A percentile compares a stretch with the other conserved stretches of the same genome.
Evolutionary conservation across 2,329 filamentous ascomycete genomes (phyloP).

Genomic region (Grosmannia huntii): DNA sequence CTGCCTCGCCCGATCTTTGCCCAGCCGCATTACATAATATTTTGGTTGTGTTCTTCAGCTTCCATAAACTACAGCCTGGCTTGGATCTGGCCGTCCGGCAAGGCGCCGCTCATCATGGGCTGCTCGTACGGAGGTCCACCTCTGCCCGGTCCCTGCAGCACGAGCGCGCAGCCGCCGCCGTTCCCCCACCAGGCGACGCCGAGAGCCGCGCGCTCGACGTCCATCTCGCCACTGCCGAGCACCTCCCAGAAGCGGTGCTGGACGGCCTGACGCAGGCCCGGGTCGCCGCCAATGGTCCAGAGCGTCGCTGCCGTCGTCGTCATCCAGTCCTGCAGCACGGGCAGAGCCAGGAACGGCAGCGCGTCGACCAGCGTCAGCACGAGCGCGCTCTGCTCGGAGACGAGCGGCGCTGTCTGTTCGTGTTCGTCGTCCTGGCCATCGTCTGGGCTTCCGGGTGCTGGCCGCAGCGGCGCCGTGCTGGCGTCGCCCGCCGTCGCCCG

Average conservation of each 20-base stretch:
- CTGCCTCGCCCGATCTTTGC: neutral
- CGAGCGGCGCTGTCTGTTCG: slow-evolving; percentile 18
- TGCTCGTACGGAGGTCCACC: slow-evolving; percentile 4
- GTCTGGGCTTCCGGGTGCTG: neutral
- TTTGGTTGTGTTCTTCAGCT: no score
- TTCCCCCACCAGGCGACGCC: slow-evolving; percentile 80
- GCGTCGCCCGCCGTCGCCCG: slow-evolving; percentile 39
- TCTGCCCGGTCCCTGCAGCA: slow-evolving; percentile 20
- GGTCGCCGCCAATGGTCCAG: slow-evolving; percentile 46
- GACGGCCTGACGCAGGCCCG: slow-evolving; percentile 48
- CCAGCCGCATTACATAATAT: no score
- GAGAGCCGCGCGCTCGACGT: slow-evolving; percentile 66
- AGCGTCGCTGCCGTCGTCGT: slow-evolving; percentile 56
- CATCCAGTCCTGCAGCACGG: slow-evolving; percentile 69
- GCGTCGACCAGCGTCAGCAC: slow-evolving; percentile 68
- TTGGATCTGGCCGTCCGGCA: slow-evolving; percentile 16
- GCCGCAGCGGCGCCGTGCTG: slow-evolving; percentile 24
- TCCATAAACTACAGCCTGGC: slow-evolving; percentile 21
- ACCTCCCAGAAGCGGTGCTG: slow-evolving; percentile 68
- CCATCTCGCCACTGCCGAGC: slow-evolving; percentile 71
- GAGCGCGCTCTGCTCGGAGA: slow-evolving; percentile 72
- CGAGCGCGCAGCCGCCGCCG: slow-evolving; percentile 38
- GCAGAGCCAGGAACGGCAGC: slow-evolving; percentile 58
- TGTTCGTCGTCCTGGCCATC: slow-evolving; percentile 1
- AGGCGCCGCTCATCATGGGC: slow-evolving; percentile 43